A percentile compares a stretch with the other conserved stretches of the same genome.
Conservation (phyloP, 2,329 filamentous ascomycete species). For the Pseudopithomyces chartarum region DNA sequence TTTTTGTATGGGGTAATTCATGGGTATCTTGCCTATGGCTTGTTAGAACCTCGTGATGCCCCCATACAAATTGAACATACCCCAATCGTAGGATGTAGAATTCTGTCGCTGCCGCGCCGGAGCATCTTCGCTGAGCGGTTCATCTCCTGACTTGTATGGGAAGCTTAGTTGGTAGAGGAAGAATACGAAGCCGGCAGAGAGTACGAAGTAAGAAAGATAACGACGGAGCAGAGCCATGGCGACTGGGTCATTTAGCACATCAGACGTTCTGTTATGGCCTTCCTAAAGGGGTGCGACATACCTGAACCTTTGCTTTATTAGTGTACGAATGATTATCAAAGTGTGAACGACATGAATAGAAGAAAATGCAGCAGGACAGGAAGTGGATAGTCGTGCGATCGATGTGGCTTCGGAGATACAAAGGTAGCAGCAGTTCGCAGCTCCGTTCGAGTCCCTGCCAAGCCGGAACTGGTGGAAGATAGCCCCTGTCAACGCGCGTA, state of each 20-base stretch:
- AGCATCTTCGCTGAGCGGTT: not conserved
- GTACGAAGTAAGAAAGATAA: conserved; percentile 40
- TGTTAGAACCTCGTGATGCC: not conserved
- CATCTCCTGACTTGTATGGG: conserved; percentile 29
- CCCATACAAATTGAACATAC: not conserved
- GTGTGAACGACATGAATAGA: conserved; percentile 15
- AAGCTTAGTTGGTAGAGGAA: conserved; percentile 44
- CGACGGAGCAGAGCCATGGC: conserved; percentile 49
- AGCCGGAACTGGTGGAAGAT: conserved; percentile 8
- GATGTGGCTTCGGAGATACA: not conserved
- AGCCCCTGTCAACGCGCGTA: conserved; percentile 3
- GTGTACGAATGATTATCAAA: conserved; percentile 14
- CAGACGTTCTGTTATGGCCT: not conserved
- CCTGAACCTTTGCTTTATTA: not conserved
- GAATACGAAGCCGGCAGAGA: conserved; percentile 43
- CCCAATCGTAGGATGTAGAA: conserved; percentile 43
- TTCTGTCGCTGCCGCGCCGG: not conserved
- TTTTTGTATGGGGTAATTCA: conserved; percentile 47
- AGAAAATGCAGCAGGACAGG: conserved; percentile 8
- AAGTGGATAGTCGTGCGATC: not conserved
- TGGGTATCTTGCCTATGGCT: conserved; percentile 37
- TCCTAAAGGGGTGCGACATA: too few species aligned
- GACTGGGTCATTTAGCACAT: not conserved
- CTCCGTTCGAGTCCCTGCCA: conserved; percentile 10
- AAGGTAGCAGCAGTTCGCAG: conserved; percentile 1